Evolutionary conservation across 352 stramenopile species (phyloP).

Genomic region (Phytopythium helicoides): DNA sequence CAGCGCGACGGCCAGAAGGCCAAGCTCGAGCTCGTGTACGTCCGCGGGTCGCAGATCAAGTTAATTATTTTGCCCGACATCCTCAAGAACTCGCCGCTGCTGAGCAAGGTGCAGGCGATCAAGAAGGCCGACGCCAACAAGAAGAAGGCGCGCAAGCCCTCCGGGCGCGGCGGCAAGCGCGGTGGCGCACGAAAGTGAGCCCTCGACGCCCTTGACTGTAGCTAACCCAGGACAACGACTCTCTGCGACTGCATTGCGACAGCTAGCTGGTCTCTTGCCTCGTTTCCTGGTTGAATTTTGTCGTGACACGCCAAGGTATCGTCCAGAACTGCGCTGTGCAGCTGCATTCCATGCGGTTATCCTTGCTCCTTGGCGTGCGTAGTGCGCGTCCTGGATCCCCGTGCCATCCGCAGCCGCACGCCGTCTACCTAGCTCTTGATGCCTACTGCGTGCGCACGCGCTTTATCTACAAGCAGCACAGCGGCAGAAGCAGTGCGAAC

Average conservation of each 20-base stretch:
- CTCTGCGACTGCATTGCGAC: no score
- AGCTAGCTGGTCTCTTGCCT: no score
- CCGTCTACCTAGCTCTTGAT: no score
- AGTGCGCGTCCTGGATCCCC: no score
- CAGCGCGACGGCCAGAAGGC: conserved; percentile 78
- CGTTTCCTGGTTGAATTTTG: no score
- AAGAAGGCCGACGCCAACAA: conserved; percentile 69
- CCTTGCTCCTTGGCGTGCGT: no score
- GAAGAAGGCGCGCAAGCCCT: conserved; percentile 36
- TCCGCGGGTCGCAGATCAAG: conserved; percentile 96
- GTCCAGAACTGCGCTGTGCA: no score
- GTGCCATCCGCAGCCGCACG: no score
- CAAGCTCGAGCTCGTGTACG: conserved; percentile 91
- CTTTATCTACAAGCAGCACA: conserved; percentile 66
- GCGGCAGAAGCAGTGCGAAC: conserved; percentile 54
- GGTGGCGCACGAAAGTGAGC: conserved; percentile 38
- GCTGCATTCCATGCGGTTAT: no score
- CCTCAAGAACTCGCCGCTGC: conserved; percentile 96
- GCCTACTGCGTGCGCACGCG: no score
- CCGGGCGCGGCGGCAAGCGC: conserved; percentile 18
- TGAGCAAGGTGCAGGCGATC: conserved; percentile 93
- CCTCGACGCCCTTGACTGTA: neutral
- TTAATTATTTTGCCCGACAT: conserved; percentile 96
- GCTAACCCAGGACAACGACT: no score
- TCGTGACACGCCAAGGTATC: no score